Evolutionary conservation across 331 rosid genomes (phyloP).

Genomic region (Cucumis variabilis): DNA sequence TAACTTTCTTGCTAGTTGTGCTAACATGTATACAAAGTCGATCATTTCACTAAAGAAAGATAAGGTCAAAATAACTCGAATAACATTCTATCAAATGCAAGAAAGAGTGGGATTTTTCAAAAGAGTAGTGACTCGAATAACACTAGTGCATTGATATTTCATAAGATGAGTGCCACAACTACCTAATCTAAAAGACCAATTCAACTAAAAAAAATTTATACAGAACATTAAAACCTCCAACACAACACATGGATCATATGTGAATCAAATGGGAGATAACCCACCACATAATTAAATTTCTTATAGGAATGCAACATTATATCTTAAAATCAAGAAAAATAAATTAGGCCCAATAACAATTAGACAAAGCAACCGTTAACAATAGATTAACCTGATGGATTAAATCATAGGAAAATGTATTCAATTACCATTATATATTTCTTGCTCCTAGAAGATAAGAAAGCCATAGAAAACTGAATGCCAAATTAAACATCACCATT

Average conservation of each 20-base stretch:
- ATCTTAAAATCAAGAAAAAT: neutral
- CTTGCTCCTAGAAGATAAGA: neutral
- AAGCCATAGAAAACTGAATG: neutral
- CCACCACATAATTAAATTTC: neutral
- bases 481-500: slow-evolving; percentile 31
- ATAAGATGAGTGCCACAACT: neutral
- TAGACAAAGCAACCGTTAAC: neutral
- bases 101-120: too few species aligned
- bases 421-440: neutral
- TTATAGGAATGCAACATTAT: neutral
- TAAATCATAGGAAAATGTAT: neutral
- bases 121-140: neutral
- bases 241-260: neutral
- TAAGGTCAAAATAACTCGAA: neutral
- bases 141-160: neutral
- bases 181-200: neutral
- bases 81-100: neutral
- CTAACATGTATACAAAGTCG: too few species aligned
- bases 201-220: neutral
- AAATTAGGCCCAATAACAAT: neutral
- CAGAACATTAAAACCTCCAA: neutral
- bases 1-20: too few species aligned
- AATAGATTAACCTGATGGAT: neutral
- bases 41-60: too few species aligned
- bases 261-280: neutral